phyloP scores from a whole-genome alignment of 208 protist genomes.

The Trypanosoma grayi region DNA sequence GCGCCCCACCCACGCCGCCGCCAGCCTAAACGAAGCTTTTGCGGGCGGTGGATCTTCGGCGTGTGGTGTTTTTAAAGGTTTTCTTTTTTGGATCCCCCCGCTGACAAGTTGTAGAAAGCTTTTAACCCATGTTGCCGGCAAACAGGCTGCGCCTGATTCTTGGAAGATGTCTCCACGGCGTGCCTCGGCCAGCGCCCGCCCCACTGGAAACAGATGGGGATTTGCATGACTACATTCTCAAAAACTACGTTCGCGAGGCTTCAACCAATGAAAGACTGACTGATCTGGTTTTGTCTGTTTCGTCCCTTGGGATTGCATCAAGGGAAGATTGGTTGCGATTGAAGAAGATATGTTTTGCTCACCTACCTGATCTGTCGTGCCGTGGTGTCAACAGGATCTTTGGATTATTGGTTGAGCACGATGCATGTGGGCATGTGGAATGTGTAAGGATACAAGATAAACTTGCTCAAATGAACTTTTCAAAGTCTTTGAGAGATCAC shows the following conservation, averaged over 20 bases:
- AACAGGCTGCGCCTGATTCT: constrained; percentile 10
- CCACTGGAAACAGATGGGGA: background rate
- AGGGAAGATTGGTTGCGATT: constrained; percentile 27
- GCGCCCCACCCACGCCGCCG: background rate
- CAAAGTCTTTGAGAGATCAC: constrained; percentile 12
- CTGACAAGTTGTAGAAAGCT: background rate
- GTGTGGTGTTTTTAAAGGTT: background rate
- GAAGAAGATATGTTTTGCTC: constrained; percentile 20
- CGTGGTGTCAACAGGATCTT: constrained; percentile 17
- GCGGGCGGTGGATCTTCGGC: too few relatives aligned
- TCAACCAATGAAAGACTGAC: constrained; percentile 8
- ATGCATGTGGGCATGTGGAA: constrained; percentile 23
- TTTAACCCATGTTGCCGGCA: constrained; percentile 12
- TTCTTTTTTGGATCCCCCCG: background rate
- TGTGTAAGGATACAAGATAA: constrained; percentile 24
- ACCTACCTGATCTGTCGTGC: constrained; percentile 15
- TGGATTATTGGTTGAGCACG: constrained; percentile 17
- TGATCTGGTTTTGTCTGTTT: constrained; percentile 23
- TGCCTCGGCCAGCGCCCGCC: background rate
- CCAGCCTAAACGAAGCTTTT: too few relatives aligned
- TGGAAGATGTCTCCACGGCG: background rate
- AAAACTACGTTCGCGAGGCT: constrained; percentile 9
- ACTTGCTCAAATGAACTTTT: constrained; percentile 16
- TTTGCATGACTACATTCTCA: constrained; percentile 8
- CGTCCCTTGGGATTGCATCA: constrained; percentile 23